Base-by-base conservation (phyloP, 2,329 filamentous ascomycete species). In the Colletotrichum tanaceti region DNA sequence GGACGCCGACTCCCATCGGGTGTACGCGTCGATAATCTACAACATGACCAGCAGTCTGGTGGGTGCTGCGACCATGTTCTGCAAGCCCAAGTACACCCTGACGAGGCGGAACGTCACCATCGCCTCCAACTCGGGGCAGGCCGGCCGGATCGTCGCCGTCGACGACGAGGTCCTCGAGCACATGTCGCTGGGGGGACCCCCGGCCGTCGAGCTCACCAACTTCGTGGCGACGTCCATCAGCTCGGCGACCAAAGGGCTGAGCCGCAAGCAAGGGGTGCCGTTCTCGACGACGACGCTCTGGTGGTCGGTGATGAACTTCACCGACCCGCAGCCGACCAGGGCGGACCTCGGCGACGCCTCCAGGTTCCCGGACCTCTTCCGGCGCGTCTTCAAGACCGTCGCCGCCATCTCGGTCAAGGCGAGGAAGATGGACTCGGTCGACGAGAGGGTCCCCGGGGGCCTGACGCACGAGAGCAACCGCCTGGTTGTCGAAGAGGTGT, bases 251-350 rank as follows among this genome's bases (percentile, higher is more conserved):
- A n/a, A n/a, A n/a, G 1, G 4, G 7, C 16, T 46, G 14, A 46
- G 14, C n/a, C 9, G 6, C 18, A 44, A 11, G n/a, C 43, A 44
- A 20, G n/a, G 43, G n/a, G 39, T 44, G 10, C 43, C 43, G n/a
- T 9, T 44, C 18, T 44, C 43, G 10, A 18, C 14, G 18, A 44
- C n/a, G 1, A 44, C n/a, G 7, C n/a, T 44, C 20, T 58, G 39
- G 39, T 46, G 22, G 18, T 18, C 24, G 4, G n/a, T 60, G n/a
- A 49, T 60, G 44, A 60, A 60, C 44, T 43, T 49, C 44, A 60
- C 44, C 28, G 44, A 39, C 32, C 58, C 28, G 4, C 58, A 28
- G 41, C 44, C 32, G 10, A 38, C 9, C 5, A 5, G 4, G 39
- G 18, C 22, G 16, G 52, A 24, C 6, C 13, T 58, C 14, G 54